phyloP scores from a whole-genome alignment of 352 stramenopile species.

The Thalassiosira hispida region DNA sequence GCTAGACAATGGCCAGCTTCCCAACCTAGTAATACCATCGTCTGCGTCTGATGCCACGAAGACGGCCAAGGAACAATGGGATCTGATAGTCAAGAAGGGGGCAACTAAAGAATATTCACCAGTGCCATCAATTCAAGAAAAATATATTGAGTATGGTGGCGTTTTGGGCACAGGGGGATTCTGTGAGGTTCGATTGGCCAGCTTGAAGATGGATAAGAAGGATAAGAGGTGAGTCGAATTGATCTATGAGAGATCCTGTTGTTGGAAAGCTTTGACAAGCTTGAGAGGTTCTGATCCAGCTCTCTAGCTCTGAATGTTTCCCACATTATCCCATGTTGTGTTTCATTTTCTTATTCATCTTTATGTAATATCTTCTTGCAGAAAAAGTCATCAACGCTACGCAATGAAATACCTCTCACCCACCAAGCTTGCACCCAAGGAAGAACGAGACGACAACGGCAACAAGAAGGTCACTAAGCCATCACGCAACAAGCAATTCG shows the following conservation, averaged over 20 bases:
- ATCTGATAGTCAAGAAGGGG: too few species aligned
- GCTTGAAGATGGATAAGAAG: neutral
- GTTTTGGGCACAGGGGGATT: conserved; percentile 64
- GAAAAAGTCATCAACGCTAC: neutral
- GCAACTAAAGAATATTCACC: neutral
- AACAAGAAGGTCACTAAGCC: neutral
- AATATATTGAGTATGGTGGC: conserved; percentile 42
- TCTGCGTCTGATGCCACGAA: neutral
- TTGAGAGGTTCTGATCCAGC: neutral
- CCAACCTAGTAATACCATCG: too few species aligned
- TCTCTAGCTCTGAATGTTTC: neutral
- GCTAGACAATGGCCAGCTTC: too few species aligned
- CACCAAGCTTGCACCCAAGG: neutral
- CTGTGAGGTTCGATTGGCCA: conserved; percentile 39
- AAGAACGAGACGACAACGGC: neutral
- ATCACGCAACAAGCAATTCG: conserved; percentile 50
- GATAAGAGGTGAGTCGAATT: neutral
- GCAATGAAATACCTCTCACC: conserved; percentile 36
- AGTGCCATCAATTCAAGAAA: conserved; percentile 4
- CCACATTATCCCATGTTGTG: neutral
- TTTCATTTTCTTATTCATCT: neutral
- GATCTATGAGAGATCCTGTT: neutral
- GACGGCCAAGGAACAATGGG: neutral
- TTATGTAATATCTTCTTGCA: neutral
- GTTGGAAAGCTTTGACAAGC: too few species aligned